Conservation (phyloP, 2,329 filamentous ascomycete species). For the Colletotrichum noveboracense region DNA sequence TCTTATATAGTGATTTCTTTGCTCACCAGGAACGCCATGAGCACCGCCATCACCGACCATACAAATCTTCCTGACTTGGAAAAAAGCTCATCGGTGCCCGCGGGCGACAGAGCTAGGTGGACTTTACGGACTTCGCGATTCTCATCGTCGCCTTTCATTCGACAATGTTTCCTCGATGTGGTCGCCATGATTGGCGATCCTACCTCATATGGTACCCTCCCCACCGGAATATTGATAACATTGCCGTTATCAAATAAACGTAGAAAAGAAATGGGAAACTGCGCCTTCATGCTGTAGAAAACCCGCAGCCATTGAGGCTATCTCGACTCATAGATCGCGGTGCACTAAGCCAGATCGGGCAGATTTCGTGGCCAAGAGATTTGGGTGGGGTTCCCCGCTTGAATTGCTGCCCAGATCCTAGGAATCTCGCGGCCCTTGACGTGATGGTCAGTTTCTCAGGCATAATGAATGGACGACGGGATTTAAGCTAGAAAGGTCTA, state of each 20-base stretch:
- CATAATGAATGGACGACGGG: no score
- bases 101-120: background rate
- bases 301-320: background rate
- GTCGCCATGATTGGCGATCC: background rate
- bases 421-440: no score
- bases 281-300: background rate
- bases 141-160: background rate
- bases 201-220: background rate
- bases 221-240: background rate
- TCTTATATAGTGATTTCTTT: background rate
- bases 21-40: background rate
- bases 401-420: background rate
- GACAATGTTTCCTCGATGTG: background rate
- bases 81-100: background rate
- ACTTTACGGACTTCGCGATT: background rate
- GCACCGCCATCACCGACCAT: background rate
- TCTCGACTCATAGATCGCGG: background rate
- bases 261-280: background rate
- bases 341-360: background rate
- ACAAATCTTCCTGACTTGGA: background rate
- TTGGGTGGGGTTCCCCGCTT: background rate
- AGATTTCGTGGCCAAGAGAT: slow-evolving; percentile 7
- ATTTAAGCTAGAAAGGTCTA: no score
- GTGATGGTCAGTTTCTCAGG: no score
- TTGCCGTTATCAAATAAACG: background rate